phyloP scores from a whole-genome alignment of 768 basidiomycete genomes.

The Termitomyces sp. region DNA sequence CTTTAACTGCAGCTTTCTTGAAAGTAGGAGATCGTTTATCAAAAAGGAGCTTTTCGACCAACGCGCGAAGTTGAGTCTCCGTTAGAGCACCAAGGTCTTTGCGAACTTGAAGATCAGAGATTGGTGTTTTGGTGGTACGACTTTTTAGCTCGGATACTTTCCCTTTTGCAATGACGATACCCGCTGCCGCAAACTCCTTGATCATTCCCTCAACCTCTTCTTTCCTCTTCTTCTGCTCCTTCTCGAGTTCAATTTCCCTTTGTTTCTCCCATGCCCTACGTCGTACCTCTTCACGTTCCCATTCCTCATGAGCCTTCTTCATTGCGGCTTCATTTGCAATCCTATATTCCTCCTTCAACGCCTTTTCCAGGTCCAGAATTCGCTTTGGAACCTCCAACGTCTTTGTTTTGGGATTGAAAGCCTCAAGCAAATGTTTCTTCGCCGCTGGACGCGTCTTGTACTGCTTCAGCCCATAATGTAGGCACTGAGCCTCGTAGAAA shows the following conservation, averaged over 20 bases:
- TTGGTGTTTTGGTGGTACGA: background rate
- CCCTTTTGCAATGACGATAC: conserved; percentile 3
- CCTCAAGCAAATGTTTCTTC: conserved; percentile 23
- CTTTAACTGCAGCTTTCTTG: conserved; percentile 4
- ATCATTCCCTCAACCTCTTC: conserved; percentile 14
- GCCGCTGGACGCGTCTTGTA: conserved; percentile 23
- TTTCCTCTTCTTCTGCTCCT: conserved; percentile 5
- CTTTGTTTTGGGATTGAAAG: conserved; percentile 16
- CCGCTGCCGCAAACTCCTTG: conserved; percentile 11
- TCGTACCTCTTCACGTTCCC: conserved; percentile 2
- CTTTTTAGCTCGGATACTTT: background rate
- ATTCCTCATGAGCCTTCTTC: conserved; percentile 12
- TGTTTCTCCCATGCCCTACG: background rate
- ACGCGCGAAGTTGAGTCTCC: conserved; percentile 5
- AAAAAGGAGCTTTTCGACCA: conserved; percentile 12
- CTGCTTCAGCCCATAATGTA: conserved; percentile 26
- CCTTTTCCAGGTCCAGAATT: conserved; percentile 20
- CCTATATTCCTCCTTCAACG: conserved; percentile 20
- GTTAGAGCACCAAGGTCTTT: conserved; percentile 9
- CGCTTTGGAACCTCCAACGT: conserved; percentile 19
- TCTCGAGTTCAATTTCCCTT: background rate
- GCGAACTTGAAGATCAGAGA: conserved; percentile 4
- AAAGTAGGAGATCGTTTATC: conserved; percentile 4
- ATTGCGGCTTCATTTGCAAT: conserved; percentile 17
- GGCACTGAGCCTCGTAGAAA: conserved; percentile 25